These are phyloP conservation scores for Metschnikowia koreensis DNA, from an alignment of 805 yeast genomes.

Conservation along the genomic window DNA sequence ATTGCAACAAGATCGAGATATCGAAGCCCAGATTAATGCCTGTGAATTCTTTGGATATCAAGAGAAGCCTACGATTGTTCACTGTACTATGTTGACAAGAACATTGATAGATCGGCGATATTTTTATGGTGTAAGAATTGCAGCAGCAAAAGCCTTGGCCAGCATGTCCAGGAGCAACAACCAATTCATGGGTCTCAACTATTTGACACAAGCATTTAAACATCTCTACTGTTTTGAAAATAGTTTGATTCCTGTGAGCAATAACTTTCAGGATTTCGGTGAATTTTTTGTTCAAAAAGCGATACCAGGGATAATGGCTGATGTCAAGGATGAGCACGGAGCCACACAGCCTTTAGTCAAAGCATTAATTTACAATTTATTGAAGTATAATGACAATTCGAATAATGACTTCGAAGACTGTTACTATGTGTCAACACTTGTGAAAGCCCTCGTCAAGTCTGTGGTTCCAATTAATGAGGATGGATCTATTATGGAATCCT, in stretches of 20 bases:
- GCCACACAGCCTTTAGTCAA: slow-evolving; percentile 57
- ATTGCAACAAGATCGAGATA: slow-evolving; percentile 90
- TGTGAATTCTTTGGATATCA: slow-evolving; percentile 65
- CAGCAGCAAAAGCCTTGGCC: slow-evolving; percentile 80
- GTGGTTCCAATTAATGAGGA: slow-evolving; percentile 22
- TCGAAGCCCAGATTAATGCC: slow-evolving; percentile 91
- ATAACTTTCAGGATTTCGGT: slow-evolving; percentile 73
- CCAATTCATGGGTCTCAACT: slow-evolving; percentile 69
- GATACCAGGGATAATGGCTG: slow-evolving; percentile 60
- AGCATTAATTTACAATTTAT: slow-evolving; percentile 61
- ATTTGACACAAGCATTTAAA: slow-evolving; percentile 68
- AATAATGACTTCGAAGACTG: slow-evolving; percentile 75
- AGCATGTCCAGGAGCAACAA: slow-evolving; percentile 59
- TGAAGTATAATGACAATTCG: slow-evolving; percentile 83
- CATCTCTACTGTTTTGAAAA: slow-evolving; percentile 68
- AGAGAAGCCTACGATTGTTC: slow-evolving; percentile 56
- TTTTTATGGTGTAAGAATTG: slow-evolving; percentile 83
- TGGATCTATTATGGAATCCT: slow-evolving; percentile 3
- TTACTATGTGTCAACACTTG: slow-evolving; percentile 57
- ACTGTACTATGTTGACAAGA: slow-evolving; percentile 74
- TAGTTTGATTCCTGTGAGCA: slow-evolving; percentile 66
- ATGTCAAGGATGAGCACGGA: slow-evolving; percentile 60
- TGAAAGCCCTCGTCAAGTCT: slow-evolving; percentile 48
- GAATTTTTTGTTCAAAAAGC: slow-evolving; percentile 67
- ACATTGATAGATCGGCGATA: slow-evolving; percentile 83